Base-by-base conservation (phyloP, 176 grass and related monocot genomes). In the Panicum miliaceum region DNA sequence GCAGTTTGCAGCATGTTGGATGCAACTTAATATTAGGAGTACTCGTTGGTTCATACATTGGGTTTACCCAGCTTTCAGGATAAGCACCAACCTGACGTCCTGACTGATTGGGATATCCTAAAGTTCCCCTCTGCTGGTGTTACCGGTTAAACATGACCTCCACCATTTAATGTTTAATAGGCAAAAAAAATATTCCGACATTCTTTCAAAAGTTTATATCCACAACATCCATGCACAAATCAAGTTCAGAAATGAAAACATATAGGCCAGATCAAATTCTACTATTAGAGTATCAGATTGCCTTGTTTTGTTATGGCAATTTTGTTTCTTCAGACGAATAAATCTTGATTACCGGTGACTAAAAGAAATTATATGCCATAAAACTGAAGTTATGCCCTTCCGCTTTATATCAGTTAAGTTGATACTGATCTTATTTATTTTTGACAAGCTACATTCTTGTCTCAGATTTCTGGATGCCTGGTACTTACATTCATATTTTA, bases 371-470 rank as follows among this genome's bases (percentile, higher is more conserved):
- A 0, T 74, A 47, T 32, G n/a, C 36, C 57, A 38, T 79, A 23
- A 45, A 2, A n/a, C 1, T 20, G 29, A 81, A 65, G 34, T 22
- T 68, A 29, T 85, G 7, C 18, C 23, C 13, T 50, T 61, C 7
- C 80, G 62, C 27, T 43, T 11, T 71, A 64, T 36, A 35, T 77
- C 12, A 14, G 61, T 61, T 77, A 36, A 41, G 62, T 54, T 45
- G 29, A 78, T 32, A 79, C 46, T 69, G 3, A 46, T 62, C 68
- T 68, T 56, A 11, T 35, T 36, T n/a, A n/a, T n/a, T 88, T 68
- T n/a, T n/a, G 2, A 26, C 76, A 81, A 53, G 51, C 47, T 63
- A 6, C 59, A 27, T 52, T 56, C 36, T 69, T 86, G 26, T 68
- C 47, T 62, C 53, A 86, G 60, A 45, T 82, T 47, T 47, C 22